phyloP scores from a whole-genome alignment of 352 stramenopile genomes.

The Thalassiosira exigua region DNA sequence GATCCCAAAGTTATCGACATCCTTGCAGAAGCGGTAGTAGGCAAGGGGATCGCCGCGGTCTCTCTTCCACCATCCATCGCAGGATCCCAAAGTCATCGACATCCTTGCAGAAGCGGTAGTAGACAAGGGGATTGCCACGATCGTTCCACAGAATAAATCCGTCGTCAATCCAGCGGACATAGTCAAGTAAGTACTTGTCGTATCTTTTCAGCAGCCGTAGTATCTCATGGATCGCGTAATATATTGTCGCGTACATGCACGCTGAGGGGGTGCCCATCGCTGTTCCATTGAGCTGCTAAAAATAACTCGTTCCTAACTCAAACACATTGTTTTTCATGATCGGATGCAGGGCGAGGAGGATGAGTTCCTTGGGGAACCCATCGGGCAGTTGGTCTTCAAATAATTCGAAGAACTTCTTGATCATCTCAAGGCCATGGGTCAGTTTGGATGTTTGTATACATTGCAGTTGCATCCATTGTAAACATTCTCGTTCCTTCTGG shows the following conservation, averaged over 20 bases:
- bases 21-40: neutral
- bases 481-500: neutral
- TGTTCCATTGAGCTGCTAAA: neutral
- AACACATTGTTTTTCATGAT: slow-evolving; percentile 7
- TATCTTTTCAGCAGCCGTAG: neutral
- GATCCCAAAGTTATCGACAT: slow-evolving; percentile 2
- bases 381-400: slow-evolving; percentile 2
- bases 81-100: slow-evolving; percentile 4
- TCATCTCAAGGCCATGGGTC: neutral
- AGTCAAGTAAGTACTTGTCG: neutral
- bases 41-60: neutral
- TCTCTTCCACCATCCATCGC: neutral
- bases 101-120: neutral
- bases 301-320: neutral
- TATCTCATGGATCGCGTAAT: slow-evolving; percentile 1
- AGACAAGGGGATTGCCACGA: neutral
- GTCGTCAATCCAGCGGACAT: neutral
- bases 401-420: slow-evolving; percentile 10
- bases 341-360: neutral
- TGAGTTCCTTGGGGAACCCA: neutral
- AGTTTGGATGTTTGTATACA: neutral
- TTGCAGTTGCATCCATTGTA: slow-evolving; percentile 7
- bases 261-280: neutral
- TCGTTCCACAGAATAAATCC: neutral
- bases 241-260: neutral